Conservation (phyloP, 805 yeast genomes). For the Schwanniomyces pseudopolymorphus region DNA sequence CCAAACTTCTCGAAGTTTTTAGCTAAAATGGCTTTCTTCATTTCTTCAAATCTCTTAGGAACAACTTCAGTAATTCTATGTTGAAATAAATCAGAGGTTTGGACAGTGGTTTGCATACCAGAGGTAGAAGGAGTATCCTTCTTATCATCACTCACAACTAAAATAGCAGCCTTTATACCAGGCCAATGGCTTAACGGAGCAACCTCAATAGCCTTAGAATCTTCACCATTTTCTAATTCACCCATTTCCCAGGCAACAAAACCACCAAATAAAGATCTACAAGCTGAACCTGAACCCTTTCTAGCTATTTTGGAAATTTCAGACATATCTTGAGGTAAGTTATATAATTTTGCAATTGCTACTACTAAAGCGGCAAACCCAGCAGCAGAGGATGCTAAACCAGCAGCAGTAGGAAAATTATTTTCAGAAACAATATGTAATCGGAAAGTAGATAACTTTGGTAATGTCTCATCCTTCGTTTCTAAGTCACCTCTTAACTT, state of each 20-base stretch:
- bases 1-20: conserved; percentile 82
- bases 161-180: conserved; percentile 82
- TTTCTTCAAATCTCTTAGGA: conserved; percentile 78
- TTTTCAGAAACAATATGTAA: conserved; percentile 87
- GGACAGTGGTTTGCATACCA: conserved; percentile 96
- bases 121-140: conserved; percentile 93
- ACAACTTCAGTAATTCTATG: conserved; percentile 80
- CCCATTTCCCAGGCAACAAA: conserved; percentile 99
- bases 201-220: conserved; percentile 90
- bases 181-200: conserved; percentile 91
- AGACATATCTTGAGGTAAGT: conserved; percentile 80
- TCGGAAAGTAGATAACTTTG: conserved; percentile 61
- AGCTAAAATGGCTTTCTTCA: conserved; percentile 73
- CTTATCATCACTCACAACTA: conserved; percentile 90
- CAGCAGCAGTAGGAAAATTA: conserved; percentile 99
- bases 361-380: conserved; percentile 95
- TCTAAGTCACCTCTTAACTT: conserved; percentile 64
- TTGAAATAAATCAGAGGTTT: conserved; percentile 82
- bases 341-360: conserved; percentile 81
- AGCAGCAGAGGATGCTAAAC: conserved; percentile 96
- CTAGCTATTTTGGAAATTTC: conserved; percentile 93
- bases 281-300: conserved; percentile 98
- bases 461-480: conserved; percentile 48
- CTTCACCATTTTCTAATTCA: conserved; percentile 66
- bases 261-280: conserved; percentile 96